Conservation (phyloP, 306 rosid species). For the Cicer arietinum region DNA sequence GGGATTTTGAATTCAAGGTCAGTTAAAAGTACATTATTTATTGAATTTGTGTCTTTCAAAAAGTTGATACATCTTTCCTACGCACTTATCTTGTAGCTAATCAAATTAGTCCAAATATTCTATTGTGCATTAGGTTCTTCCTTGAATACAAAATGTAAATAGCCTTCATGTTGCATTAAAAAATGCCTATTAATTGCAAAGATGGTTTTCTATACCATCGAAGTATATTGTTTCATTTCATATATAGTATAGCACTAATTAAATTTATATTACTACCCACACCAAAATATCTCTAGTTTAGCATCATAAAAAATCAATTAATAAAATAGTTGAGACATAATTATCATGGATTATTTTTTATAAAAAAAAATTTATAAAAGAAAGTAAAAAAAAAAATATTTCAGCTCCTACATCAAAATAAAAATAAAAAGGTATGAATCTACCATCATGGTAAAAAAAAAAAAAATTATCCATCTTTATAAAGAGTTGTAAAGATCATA, state of each 20-base stretch:
- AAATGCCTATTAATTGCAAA: neutral
- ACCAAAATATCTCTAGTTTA: constrained; percentile 15
- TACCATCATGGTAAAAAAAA: too few species aligned
- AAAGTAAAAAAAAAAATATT: too few species aligned
- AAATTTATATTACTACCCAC: neutral
- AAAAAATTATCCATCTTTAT: too few species aligned
- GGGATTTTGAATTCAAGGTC: constrained; percentile 40
- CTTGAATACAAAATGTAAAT: constrained; percentile 20
- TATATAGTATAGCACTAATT: neutral
- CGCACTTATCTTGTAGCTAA: constrained; percentile 6
- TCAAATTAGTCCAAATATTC: constrained; percentile 42
- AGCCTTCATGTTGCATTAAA: constrained; percentile 15
- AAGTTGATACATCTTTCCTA: constrained; percentile 38
- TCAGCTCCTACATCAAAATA: too few species aligned
- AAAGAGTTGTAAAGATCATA: too few species aligned
- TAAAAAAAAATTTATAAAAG: too few species aligned
- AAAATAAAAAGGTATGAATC: too few species aligned
- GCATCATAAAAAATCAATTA: constrained; percentile 3
- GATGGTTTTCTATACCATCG: neutral
- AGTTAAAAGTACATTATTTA: constrained; percentile 38
- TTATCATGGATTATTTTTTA: neutral
- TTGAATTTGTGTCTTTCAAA: constrained; percentile 7
- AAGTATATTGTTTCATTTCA: neutral
- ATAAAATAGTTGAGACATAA: constrained; percentile 27
- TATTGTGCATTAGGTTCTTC: constrained; percentile 16